Evolutionary conservation across 2,329 filamentous ascomycete genomes (phyloP), one percentile per base, ranked within the genome.

Genomic region (Hypoxylon sp.): DNA sequence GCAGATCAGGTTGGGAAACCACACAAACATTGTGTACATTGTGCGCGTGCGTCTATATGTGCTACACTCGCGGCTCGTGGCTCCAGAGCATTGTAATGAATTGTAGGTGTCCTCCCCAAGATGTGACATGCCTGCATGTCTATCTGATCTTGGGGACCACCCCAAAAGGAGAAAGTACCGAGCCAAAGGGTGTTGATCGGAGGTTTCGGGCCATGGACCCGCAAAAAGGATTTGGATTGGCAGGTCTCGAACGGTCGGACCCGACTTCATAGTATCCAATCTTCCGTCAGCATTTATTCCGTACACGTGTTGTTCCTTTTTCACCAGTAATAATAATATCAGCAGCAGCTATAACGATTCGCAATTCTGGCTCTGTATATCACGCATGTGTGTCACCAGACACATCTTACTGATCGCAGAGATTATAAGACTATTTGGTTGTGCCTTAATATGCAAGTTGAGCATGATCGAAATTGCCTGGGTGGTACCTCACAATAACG

Each of bases 161-260:
- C 58, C 48, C 25, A 50, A 60, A 48, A 63, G 33, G 37, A 48
- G 20, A 46, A 60, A 44, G 44, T 64, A 58, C 66, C 66, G 69
- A 71, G 60, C 66, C 66, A 69, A 64, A 69, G 51, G 48, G 53
- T 55, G 66, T 42, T 51, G 64, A 71, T 71, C 69, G 66, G 66
- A 61, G 69, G 69, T 69, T 71, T 71, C 69, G 69, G 69, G 63
- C 69, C 69, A 69, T 60, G 42, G 66, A 58, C 66, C 69, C 69
- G 69, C 69, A 60, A 63, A 62, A 65, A 63, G 46, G 37, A 44
- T 56, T 63, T 58, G 48, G 46, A 68, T 66, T 66, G 61, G 37
- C 46, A 60, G 61, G 50, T 66, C 55, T 69, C 63, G 59, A 69
- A 61, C 60, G 46, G 60, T 62, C 60, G 46, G 4, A 31, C 37